phyloP scores from a whole-genome alignment of 2,329 filamentous ascomycete genomes.

The Pestalotiopsis sp. region DNA sequence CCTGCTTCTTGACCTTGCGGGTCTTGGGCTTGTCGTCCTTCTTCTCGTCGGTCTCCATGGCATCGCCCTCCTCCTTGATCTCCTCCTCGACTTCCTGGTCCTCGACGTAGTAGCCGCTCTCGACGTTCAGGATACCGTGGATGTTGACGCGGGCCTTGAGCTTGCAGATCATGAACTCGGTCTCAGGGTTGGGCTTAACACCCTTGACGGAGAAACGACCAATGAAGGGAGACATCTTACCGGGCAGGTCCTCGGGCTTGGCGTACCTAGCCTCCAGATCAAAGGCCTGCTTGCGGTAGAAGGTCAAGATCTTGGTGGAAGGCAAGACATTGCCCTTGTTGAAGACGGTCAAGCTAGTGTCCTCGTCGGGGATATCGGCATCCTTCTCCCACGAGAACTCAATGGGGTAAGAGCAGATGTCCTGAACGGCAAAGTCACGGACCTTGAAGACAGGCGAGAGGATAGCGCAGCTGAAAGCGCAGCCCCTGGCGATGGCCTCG shows the following conservation, averaged over 20 bases:
- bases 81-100: slow-evolving; percentile 97
- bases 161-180: slow-evolving; percentile 99
- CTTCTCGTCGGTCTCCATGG: slow-evolving; percentile 81
- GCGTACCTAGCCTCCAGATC: slow-evolving; percentile 94
- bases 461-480: slow-evolving; percentile 96
- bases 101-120: slow-evolving; percentile 97
- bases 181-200: slow-evolving; percentile 89
- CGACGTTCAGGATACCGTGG: slow-evolving; percentile 93
- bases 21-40: slow-evolving; percentile 73
- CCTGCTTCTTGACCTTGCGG: slow-evolving; percentile 98
- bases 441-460: slow-evolving; percentile 97
- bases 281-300: slow-evolving; percentile 98
- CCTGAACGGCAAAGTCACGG: slow-evolving; percentile 95
- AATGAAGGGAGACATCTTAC: slow-evolving; percentile 92
- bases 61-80: slow-evolving; percentile 68
- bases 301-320: slow-evolving; percentile 98
- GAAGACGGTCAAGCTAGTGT: slow-evolving; percentile 95
- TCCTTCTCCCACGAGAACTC: slow-evolving; percentile 99
- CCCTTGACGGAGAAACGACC: slow-evolving; percentile 97
- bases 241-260: slow-evolving; percentile 82
- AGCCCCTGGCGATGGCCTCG: slow-evolving; percentile 93
- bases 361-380: slow-evolving; percentile 96
- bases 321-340: slow-evolving; percentile 96
- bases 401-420: slow-evolving; percentile 97
- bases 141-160: slow-evolving; percentile 96